phyloP scores from a whole-genome alignment of 2,329 filamentous ascomycete genomes.

The Colletotrichum sp. region DNA sequence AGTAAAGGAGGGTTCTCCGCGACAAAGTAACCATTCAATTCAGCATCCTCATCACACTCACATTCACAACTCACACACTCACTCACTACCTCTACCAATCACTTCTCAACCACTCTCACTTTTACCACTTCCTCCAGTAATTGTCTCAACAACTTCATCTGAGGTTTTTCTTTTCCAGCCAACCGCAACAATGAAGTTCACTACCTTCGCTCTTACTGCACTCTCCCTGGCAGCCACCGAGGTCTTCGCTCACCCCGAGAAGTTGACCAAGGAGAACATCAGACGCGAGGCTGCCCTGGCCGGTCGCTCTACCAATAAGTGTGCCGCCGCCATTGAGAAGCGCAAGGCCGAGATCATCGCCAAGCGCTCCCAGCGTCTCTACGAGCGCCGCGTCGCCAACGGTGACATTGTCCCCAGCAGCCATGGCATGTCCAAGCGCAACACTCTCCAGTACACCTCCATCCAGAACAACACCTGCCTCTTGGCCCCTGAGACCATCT shows the following conservation, averaged over 20 bases:
- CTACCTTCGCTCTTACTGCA: background rate
- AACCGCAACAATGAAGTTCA: background rate
- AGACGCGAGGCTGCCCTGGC: background rate
- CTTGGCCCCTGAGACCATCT: slow-evolving; percentile 48
- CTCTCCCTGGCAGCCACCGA: background rate
- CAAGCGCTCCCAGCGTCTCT: background rate
- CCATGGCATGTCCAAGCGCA: background rate
- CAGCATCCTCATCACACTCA: background rate
- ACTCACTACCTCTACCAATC: background rate
- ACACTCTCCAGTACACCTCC: background rate
- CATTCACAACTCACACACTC: background rate
- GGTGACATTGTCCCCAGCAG: background rate
- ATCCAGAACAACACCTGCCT: slow-evolving; percentile 42
- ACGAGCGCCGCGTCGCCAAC: background rate
- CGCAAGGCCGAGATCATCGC: background rate
- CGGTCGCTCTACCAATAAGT: background rate
- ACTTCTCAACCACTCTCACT: background rate
- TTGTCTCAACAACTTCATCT: background rate
- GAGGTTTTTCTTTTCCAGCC: background rate
- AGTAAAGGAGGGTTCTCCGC: background rate
- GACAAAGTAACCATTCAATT: background rate
- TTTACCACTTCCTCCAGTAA: background rate
- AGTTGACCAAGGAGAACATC: background rate
- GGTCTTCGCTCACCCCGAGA: background rate
- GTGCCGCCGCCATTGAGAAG: background rate